These are phyloP conservation scores for Sphagnum tenellum DNA, from an alignment of 225 moss, liverwort and hornwort species.

Conservation along the genomic window DNA sequence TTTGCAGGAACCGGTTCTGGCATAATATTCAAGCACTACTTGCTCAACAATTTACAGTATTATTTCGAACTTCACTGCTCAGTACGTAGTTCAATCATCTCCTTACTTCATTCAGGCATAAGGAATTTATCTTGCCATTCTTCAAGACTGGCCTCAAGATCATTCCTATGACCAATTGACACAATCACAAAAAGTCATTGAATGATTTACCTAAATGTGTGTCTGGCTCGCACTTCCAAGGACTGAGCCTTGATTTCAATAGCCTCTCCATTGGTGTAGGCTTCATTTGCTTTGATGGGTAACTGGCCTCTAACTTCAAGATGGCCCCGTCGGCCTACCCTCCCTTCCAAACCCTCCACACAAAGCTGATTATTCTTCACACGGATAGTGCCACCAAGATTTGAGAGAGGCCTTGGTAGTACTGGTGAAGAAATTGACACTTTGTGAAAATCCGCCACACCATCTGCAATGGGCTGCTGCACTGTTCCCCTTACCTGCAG, in stretches of 20 bases:
- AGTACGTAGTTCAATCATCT: no score
- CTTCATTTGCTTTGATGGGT: slow-evolving; percentile 57
- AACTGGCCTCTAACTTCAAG: slow-evolving; percentile 87
- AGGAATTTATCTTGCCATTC: no score
- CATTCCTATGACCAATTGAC: no score
- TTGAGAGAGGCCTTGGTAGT: slow-evolving; percentile 77
- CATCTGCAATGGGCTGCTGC: slow-evolving; percentile 87
- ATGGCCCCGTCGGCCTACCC: slow-evolving; percentile 92
- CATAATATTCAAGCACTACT: no score
- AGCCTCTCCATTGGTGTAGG: slow-evolving; percentile 41
- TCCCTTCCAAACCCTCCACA: slow-evolving; percentile 89
- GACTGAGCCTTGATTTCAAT: slow-evolving; percentile 86
- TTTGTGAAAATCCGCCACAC: slow-evolving; percentile 81
- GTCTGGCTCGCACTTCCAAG: slow-evolving; percentile 91
- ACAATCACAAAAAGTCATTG: no score
- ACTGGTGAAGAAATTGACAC: slow-evolving; percentile 91
- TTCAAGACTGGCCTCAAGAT: no score
- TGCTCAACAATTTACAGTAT: no score
- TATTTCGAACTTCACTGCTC: no score
- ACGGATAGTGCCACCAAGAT: slow-evolving; percentile 77
- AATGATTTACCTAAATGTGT: slow-evolving; percentile 67
- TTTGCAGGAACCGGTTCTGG: no score
- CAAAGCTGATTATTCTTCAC: slow-evolving; percentile 81
- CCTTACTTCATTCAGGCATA: no score
- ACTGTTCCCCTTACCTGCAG: slow-evolving; percentile 84